Evolutionary conservation across 768 basidiomycete species (phyloP), one percentile per base, ranked within the genome.

Genomic region (Boletus speciosus): DNA sequence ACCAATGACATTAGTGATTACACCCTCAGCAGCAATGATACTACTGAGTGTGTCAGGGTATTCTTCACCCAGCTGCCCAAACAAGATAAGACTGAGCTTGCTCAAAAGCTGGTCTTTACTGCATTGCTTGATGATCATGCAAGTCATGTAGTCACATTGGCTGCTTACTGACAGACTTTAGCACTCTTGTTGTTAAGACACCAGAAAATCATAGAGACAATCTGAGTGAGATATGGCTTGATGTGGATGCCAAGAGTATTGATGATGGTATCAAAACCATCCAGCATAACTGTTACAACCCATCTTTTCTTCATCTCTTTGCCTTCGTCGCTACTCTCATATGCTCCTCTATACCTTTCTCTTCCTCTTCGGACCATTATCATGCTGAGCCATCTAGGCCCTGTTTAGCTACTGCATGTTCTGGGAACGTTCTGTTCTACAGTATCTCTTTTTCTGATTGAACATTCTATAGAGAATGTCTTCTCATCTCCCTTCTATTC

Each of bases 181-280:
- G 96, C 95, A 56, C 91, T 94, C 79, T 98, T 99, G 84, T 98
- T 99, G 77, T 98, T 98, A 52, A 98, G 79, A 43, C 96, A 93
- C 96, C 96, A 99, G 5, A 99, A 85, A 58, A 98, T 93, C 36
- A 95, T 98, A 14, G 97, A 98, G 1, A 31, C 29, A 31, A 31
- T 31, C 29, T 31, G 29, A 31, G 29, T 31, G 29, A 31, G 29
- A 31, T 31, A 29, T 29, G 29, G 29, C 29, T 29, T 29, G 29
- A 29, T 6, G 7, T 29, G 29, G 29, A 29, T 29, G 29, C 29
- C 29, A 31, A 9, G 29, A 9, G 29, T 9, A 60, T 95, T 96
- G 60, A 98, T 95, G 47, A 98, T 94, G 0, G 94, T 95, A 19
- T 95, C 94, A 62, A 99, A 98, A 25, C 97, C 96, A 58, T 99